Evolutionary conservation across 106 monocot species (phyloP).

Genomic region (Cymbidium sinense): DNA sequence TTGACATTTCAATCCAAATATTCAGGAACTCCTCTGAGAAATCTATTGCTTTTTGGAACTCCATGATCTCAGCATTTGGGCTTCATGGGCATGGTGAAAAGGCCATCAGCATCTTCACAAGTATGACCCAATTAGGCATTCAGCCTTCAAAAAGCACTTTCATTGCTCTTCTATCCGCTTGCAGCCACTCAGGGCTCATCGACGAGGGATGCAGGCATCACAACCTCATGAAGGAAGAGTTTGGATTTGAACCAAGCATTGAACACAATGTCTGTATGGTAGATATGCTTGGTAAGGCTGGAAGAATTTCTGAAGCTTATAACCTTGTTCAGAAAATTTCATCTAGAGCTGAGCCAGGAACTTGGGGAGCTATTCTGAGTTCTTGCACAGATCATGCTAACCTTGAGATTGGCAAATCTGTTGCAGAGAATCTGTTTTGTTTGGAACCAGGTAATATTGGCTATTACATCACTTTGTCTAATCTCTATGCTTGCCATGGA

Average conservation of each 20-base stretch:
- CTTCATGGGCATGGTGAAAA: conserved; percentile 49
- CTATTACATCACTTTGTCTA: conserved; percentile 58
- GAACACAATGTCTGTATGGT: conserved; percentile 58
- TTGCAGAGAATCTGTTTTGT: conserved; percentile 31
- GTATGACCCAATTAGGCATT: conserved; percentile 26
- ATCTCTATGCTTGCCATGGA: conserved; percentile 41
- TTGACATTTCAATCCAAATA: conserved; percentile 29
- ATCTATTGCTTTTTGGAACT: conserved; percentile 61
- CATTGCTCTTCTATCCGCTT: conserved; percentile 61
- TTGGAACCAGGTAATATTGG: conserved; percentile 49
- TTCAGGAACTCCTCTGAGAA: conserved; percentile 32
- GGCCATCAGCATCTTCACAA: conserved; percentile 39
- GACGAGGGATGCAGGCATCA: conserved; percentile 59
- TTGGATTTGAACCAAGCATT: conserved; percentile 23
- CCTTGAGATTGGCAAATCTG: conserved; percentile 27
- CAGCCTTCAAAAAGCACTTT: conserved; percentile 51
- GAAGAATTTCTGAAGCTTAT: conserved; percentile 42
- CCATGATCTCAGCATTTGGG: conserved; percentile 70
- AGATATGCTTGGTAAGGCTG: conserved; percentile 61
- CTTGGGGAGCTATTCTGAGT: conserved; percentile 67
- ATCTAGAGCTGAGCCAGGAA: conserved; percentile 20
- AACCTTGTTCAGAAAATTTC: conserved; percentile 19
- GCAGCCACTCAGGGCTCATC: conserved; percentile 51
- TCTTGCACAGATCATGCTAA: conserved; percentile 43
- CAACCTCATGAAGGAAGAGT: conserved; percentile 32